A percentile compares a stretch with the other conserved stretches of the same genome.
phyloP scores from a whole-genome alignment of 202 grass and related monocot genomes.

The Schoenoplectus tabernaemontani region DNA sequence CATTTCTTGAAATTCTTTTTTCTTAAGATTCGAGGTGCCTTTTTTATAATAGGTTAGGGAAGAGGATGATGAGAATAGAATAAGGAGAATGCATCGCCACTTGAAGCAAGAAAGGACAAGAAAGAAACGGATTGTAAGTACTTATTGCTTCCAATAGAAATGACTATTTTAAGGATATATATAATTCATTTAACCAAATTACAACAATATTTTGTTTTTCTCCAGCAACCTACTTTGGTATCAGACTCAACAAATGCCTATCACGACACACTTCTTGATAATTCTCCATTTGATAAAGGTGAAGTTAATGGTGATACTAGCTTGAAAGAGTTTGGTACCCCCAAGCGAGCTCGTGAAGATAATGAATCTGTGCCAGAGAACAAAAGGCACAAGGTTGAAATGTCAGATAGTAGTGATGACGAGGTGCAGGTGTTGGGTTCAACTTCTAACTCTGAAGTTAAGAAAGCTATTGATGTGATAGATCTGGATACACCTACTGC shows the following conservation, averaged over 20 bases:
- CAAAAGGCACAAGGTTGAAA: slow-evolving; percentile 42
- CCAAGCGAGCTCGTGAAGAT: slow-evolving; percentile 47
- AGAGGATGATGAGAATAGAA: slow-evolving; percentile 70
- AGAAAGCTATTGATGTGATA: slow-evolving; percentile 53
- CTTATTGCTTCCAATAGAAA: slow-evolving; percentile 21
- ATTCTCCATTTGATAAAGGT: slow-evolving; percentile 27
- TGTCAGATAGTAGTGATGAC: slow-evolving; percentile 77
- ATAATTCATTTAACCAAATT: neutral
- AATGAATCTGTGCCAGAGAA: slow-evolving; percentile 28
- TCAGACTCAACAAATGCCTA: slow-evolving; percentile 34
- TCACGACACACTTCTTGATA: slow-evolving; percentile 4
- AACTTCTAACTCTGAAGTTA: slow-evolving; percentile 26
- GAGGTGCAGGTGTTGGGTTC: slow-evolving; percentile 17
- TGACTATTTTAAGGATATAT: neutral
- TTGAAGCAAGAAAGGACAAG: slow-evolving; percentile 53
- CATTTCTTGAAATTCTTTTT: slow-evolving; percentile 1
- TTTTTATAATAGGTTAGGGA: slow-evolving; percentile 59
- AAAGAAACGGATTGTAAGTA: slow-evolving; percentile 35
- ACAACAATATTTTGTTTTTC: slow-evolving; percentile 23
- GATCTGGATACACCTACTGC: slow-evolving; percentile 68
- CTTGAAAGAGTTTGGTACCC: slow-evolving; percentile 19
- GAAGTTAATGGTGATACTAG: slow-evolving; percentile 22
- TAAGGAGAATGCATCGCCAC: slow-evolving; percentile 47
- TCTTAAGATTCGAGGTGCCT: neutral
- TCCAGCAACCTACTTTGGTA: slow-evolving; percentile 34